Base-by-base conservation (phyloP, 768 basidiomycete species). In the Lentinula detonsa region DNA sequence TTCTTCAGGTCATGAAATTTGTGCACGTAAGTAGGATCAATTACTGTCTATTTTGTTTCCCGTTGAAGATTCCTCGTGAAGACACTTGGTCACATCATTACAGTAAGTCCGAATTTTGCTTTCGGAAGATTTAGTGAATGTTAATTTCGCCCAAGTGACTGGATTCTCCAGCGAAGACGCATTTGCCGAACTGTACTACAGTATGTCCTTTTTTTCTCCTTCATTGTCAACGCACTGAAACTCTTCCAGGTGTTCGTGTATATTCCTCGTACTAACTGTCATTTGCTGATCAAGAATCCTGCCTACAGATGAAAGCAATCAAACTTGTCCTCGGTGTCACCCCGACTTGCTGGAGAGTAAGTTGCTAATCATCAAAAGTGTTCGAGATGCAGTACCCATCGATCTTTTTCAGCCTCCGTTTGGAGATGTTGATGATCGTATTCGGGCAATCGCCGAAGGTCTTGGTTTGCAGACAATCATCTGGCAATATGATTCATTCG, bases 141-240 rank as follows among this genome's bases (percentile, higher is more conserved):
- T 60, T 35, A 42, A 43, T 35, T 28, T 8, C 53, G 34, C 18
- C 18, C 1, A 61, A 85, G 84, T 81, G 82, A 87, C 87, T 0
- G 67, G 82, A 2, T 75, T 87, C 51, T 72, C 78, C 11, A 91
- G 85, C 67, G 73, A 82, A 64, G 74, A 87, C 61, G 87, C 84
- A 4, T 90, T 91, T 61, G 90, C 90, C 2, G 90, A 93, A 69
- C 76, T 93, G 11, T 91, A 87, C 62, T 93, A 90, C 72, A 85
- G 84, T 81, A 65, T 37, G 82, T 70, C 5, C 10, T 34, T 23
- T 40, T 18, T 37, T 53, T 51, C 10, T n/a, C 16, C 9, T n/a
- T 13, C 23, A 5, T 16, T 55, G 1, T 49, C 40, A 21, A 31
- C 62, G 42, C 18, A 5, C 28, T 45, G 3, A 43, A 48, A 9